Evolutionary conservation across 2,329 filamentous ascomycete genomes (phyloP), one percentile per base, ranked within the genome.

Genomic region (Ustulina deusta): DNA sequence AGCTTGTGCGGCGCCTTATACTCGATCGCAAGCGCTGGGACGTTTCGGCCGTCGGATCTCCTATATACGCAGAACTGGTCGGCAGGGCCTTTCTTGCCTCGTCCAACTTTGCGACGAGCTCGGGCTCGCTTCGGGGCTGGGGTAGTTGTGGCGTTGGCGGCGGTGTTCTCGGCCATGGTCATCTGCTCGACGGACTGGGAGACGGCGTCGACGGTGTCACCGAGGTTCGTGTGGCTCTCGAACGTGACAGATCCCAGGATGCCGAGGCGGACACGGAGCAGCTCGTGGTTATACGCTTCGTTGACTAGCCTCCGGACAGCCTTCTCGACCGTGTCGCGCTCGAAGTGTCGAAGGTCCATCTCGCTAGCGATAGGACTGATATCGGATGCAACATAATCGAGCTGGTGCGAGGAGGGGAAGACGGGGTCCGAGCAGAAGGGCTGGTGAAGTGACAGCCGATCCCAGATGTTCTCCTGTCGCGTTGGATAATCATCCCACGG

Each of bases 221-320:
- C 74, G 17, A 79, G 73, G 60, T 80, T 81, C 1, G 74, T 79
- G 54, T 81, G 73, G 70, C 76, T 81, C 65, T 81, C 74, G 52
- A 82, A 82, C 1, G 75, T 78, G 29, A 81, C 70, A 0, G 74
- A 74, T 55, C 79, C 78, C 15, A 61, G 38, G 2, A 83, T 65
- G 32, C 74, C 75, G n/a, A 83, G 73, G 40, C 51, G 22, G 10
- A 60, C 51, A 52, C 76, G 74, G 6, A 82, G 67, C 7, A 52
- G 20, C 15, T 70, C n/a, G 42, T 83, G 61, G 1, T 76, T 64
- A 22, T 73, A 77, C 2, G 73, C 69, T 42, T 56, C 61, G 6
- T 78, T 65, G n/a, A 83, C 29, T 20, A 82, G 63, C 63, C 74
- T 78, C 65, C 75, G 60, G 5, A 82, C 78, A 1, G 75, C 72